These are phyloP conservation scores for Trichophaea hybrida DNA, from an alignment of 2,329 filamentous ascomycete species.

Conservation along the genomic window DNA sequence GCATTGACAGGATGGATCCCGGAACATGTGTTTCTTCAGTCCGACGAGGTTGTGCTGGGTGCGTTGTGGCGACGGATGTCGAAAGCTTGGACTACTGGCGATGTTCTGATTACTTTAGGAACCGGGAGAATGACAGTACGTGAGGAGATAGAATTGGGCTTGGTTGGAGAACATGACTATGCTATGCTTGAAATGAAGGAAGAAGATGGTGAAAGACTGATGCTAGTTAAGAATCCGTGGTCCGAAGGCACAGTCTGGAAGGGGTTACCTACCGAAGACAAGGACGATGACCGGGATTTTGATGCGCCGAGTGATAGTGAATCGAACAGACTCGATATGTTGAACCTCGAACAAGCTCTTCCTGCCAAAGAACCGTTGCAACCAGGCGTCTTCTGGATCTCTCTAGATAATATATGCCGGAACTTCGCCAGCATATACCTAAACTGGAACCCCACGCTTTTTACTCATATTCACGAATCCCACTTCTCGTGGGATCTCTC, in stretches of 20 bases:
- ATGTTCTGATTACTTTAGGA: slow-evolving; percentile 78
- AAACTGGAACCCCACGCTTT: slow-evolving; percentile 88
- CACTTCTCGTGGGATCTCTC: slow-evolving; percentile 74
- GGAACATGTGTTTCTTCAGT: slow-evolving; percentile 79
- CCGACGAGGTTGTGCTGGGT: slow-evolving; percentile 63
- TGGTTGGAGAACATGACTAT: slow-evolving; percentile 88
- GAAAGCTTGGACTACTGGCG: slow-evolving; percentile 57
- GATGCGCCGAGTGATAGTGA: slow-evolving; percentile 9
- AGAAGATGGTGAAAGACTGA: slow-evolving; percentile 43
- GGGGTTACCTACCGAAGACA: slow-evolving; percentile 32
- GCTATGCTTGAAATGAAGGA: slow-evolving; percentile 70
- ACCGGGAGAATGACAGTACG: slow-evolving; percentile 66
- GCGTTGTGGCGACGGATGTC: slow-evolving; percentile 65
- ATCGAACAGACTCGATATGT: slow-evolving; percentile 27
- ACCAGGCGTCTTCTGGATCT: slow-evolving; percentile 87
- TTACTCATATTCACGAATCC: slow-evolving; percentile 66
- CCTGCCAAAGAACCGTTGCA: slow-evolving; percentile 24
- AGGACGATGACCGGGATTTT: slow-evolving; percentile 15
- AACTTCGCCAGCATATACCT: slow-evolving; percentile 93
- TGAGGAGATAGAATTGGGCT: slow-evolving; percentile 65
- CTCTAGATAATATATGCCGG: slow-evolving; percentile 70
- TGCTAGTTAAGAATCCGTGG: slow-evolving; percentile 95
- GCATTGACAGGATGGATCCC: slow-evolving; percentile 92
- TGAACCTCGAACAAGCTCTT: slow-evolving; percentile 24
- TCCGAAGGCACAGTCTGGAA: slow-evolving; percentile 65